These are phyloP conservation scores for Xylogone sp. DNA, from an alignment of 2,329 filamentous ascomycete species.

Conservation along the genomic window DNA sequence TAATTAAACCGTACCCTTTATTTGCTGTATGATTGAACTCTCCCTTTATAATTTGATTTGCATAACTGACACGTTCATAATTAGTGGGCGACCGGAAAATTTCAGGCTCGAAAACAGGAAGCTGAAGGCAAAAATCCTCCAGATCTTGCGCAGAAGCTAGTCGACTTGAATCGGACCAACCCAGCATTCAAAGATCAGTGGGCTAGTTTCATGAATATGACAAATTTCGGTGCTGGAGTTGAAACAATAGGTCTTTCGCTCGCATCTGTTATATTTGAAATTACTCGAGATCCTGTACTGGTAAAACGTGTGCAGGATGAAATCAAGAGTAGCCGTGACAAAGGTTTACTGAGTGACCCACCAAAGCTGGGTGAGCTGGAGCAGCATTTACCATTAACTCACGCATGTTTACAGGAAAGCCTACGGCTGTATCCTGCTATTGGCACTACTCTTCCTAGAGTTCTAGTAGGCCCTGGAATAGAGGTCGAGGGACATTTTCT, in stretches of 20 bases:
- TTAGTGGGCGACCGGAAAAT: too few relatives aligned
- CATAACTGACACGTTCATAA: too few relatives aligned
- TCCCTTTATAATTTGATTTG: too few relatives aligned
- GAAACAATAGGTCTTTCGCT: slow-evolving; percentile 43
- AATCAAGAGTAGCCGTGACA: slow-evolving; percentile 17
- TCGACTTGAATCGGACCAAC: slow-evolving; percentile 6
- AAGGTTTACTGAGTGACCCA: slow-evolving; percentile 6
- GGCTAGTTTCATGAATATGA: slow-evolving; percentile 3
- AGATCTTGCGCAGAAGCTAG: slow-evolving; percentile 8
- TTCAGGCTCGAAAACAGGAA: too few relatives aligned
- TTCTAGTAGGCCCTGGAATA: slow-evolving; percentile 27
- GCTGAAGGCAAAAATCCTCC: too few relatives aligned
- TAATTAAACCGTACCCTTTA: too few relatives aligned
- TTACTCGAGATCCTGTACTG: slow-evolving; percentile 13
- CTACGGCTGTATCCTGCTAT: slow-evolving; percentile 42
- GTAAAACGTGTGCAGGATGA: slow-evolving; percentile 27
- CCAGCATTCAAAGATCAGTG: slow-evolving; percentile 8
- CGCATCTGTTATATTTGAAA: slow-evolving; percentile 13
- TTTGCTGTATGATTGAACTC: too few relatives aligned
- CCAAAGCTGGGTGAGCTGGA: slow-evolving; percentile 12
- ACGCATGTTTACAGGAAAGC: slow-evolving; percentile 43
- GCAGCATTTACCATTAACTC: slow-evolving; percentile 37
- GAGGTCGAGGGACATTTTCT: slow-evolving; percentile 29
- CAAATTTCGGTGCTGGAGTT: slow-evolving; percentile 35
- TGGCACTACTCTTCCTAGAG: slow-evolving; percentile 38